Evolutionary conservation across 352 stramenopile genomes (phyloP), one percentile per base, ranked within the genome.

Genomic region (Saprolegnia diclina): DNA sequence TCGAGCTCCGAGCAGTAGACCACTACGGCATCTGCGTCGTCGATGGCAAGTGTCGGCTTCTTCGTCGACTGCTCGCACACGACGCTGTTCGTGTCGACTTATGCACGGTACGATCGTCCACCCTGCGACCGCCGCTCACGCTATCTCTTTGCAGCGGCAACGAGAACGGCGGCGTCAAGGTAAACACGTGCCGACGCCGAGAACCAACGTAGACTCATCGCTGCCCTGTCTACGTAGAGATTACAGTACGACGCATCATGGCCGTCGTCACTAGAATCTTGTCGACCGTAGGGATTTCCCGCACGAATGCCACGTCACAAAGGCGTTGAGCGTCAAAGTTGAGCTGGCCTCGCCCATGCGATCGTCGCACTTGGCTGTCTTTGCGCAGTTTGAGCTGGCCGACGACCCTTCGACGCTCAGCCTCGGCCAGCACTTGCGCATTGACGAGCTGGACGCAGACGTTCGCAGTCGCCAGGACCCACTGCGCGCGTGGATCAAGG

Each of bases 31-130:
- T n/a, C 13, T 48, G 42, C 13, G 13, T n/a, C 18, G 42, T 3
- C 42, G 42, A 59, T 24, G 13, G 35, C 16, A 14, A 24, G 52
- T n/a, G 52, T 16, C 16, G 9, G 13, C 24, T 59, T 59, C 35
- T 59, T 59, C 52, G 52, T 59, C 52, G 52, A 59, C 35, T 59
- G 52, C 9, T 59, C 52, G n/a, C 52, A 59, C 35, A 59, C 52
- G 35, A 59, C 52, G 52, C 24, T 59, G 3, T 59, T 59, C 35
- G 11, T 26, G 35, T 3, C 52, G 13, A 59, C 11, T 24, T 59
- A 59, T 24, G 52, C 52, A 16, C 11, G 52, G 52, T 59, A 59
- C 42, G 42, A 14, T 9, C 19, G 52, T 9, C 52, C 24, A 54
- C 46, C 24, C 29, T 35, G 42, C 42, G 18, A 1, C 2, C 42